Evolutionary conservation across 805 yeast species (phyloP).

Genomic region (Ogataea naganishii): DNA sequence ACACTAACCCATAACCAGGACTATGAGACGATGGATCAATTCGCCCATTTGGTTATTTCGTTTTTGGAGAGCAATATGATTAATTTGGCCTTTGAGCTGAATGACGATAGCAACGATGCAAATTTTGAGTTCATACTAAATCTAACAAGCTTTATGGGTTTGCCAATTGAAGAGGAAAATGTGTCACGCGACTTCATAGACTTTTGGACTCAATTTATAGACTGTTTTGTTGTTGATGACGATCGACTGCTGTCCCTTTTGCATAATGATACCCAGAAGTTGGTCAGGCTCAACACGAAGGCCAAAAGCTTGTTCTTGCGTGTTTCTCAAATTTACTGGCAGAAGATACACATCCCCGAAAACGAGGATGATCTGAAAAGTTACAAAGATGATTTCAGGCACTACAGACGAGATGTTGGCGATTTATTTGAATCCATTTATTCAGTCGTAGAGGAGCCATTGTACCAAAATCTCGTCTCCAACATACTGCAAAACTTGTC

Average conservation of each 20-base stretch:
- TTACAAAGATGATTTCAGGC: slow-evolving; percentile 45
- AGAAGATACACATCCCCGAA: slow-evolving; percentile 44
- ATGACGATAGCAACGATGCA: slow-evolving; percentile 24
- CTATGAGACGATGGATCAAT: slow-evolving; percentile 29
- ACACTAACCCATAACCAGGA: slow-evolving; percentile 21
- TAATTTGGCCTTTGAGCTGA: slow-evolving; percentile 30
- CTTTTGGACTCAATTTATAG: slow-evolving; percentile 65
- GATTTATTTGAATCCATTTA: slow-evolving; percentile 71
- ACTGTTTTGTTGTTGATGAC: slow-evolving; percentile 41
- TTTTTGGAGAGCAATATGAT: slow-evolving; percentile 39
- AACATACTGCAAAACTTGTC: slow-evolving; percentile 22
- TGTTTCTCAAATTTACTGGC: slow-evolving; percentile 59
- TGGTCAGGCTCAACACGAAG: slow-evolving; percentile 20
- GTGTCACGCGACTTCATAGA: slow-evolving; percentile 47
- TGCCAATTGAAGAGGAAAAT: slow-evolving; percentile 51
- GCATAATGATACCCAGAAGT: slow-evolving; percentile 23
- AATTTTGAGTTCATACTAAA: slow-evolving; percentile 41
- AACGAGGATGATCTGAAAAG: slow-evolving; percentile 23
- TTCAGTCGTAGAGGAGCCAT: slow-evolving; percentile 48
- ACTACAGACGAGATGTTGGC: slow-evolving; percentile 64
- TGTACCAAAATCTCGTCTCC: slow-evolving; percentile 36
- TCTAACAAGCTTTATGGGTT: slow-evolving; percentile 47
- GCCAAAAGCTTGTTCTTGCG: slow-evolving; percentile 34
- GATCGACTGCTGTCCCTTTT: slow-evolving; percentile 25
- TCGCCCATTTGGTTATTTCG: slow-evolving; percentile 36